Percentiles rank a stretch among this genome's conserved stretches.
phyloP scores from a whole-genome alignment of 176 grass and related monocot genomes.

The Zizania latifolia region DNA sequence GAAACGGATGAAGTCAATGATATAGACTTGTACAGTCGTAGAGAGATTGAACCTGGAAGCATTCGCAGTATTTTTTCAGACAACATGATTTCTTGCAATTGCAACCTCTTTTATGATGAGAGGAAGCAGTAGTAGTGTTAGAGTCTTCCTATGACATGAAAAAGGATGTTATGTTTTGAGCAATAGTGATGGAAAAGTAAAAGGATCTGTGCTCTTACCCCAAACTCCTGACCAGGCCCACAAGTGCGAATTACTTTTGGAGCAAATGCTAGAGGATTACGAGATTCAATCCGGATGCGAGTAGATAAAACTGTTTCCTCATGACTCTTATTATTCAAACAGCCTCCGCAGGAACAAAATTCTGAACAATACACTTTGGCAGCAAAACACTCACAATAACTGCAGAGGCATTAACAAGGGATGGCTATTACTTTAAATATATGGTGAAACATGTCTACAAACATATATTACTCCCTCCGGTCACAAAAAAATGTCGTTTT shows the following conservation, averaged over 20 bases:
- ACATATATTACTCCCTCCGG: too few relatives aligned
- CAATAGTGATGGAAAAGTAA: background rate
- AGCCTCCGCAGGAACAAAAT: slow-evolving; percentile 76
- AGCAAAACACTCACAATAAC: slow-evolving; percentile 95
- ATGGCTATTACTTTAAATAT: background rate
- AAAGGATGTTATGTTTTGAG: slow-evolving; percentile 26
- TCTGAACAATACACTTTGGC: slow-evolving; percentile 92
- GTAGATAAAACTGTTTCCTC: slow-evolving; percentile 77
- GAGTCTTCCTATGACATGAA: slow-evolving; percentile 54
- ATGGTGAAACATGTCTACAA: too few relatives aligned
- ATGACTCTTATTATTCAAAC: slow-evolving; percentile 67
- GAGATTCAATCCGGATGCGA: slow-evolving; percentile 82
- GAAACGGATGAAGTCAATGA: slow-evolving; percentile 2
- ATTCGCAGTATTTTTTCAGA: slow-evolving; percentile 98
- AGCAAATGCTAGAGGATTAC: slow-evolving; percentile 97
- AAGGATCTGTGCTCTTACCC: slow-evolving; percentile 44
- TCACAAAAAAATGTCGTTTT: too few relatives aligned
- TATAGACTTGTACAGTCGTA: background rate
- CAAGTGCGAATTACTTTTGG: slow-evolving; percentile 76
- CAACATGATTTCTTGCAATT: slow-evolving; percentile 97
- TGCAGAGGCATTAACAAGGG: slow-evolving; percentile 29
- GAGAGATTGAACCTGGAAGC: slow-evolving; percentile 66
- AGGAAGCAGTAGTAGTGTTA: slow-evolving; percentile 90
- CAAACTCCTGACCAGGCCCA: slow-evolving; percentile 54
- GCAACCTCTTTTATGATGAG: slow-evolving; percentile 93